Evolutionary conservation across 352 stramenopile genomes (phyloP).

Genomic region (Lagenidium giganteum): DNA sequence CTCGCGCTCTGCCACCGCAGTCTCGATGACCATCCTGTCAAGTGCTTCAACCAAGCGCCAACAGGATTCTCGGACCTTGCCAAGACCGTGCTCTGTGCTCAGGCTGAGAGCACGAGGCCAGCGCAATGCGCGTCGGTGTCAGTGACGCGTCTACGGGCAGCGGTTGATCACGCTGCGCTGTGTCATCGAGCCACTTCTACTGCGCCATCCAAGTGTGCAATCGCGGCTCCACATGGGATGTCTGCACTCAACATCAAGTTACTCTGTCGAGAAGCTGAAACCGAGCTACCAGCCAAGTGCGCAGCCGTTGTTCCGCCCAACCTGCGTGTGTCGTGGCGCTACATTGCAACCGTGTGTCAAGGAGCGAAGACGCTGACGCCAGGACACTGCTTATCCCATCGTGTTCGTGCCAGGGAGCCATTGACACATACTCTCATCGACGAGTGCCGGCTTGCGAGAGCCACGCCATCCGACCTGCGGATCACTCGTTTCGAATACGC

Average conservation of each 20-base stretch:
- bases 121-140: conserved; percentile 22
- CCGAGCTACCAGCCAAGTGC: conserved; percentile 28
- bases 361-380: conserved; percentile 26
- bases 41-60: conserved; percentile 31
- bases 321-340: conserved; percentile 22
- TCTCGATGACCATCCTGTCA: not conserved
- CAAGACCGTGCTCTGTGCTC: conserved; percentile 32
- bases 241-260: conserved; percentile 18
- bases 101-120: conserved; percentile 28
- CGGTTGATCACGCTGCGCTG: not conserved
- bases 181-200: not conserved
- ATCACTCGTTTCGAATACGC: conserved; percentile 43
- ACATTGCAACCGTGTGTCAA: conserved; percentile 29
- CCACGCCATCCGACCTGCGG: conserved; percentile 24
- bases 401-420: conserved; percentile 18
- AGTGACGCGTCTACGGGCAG: conserved; percentile 2
- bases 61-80: conserved; percentile 24
- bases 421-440: conserved; percentile 16
- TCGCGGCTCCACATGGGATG: conserved; percentile 42
- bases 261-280: conserved; percentile 30
- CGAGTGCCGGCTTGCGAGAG: conserved; percentile 24
- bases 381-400: conserved; percentile 35
- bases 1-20: not conserved
- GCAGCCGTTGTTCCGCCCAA: conserved; percentile 22
- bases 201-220: conserved; percentile 23